These are phyloP conservation scores for Saururus chinensis DNA, from an alignment of 164 flowering plant species.

Conservation along the genomic window DNA sequence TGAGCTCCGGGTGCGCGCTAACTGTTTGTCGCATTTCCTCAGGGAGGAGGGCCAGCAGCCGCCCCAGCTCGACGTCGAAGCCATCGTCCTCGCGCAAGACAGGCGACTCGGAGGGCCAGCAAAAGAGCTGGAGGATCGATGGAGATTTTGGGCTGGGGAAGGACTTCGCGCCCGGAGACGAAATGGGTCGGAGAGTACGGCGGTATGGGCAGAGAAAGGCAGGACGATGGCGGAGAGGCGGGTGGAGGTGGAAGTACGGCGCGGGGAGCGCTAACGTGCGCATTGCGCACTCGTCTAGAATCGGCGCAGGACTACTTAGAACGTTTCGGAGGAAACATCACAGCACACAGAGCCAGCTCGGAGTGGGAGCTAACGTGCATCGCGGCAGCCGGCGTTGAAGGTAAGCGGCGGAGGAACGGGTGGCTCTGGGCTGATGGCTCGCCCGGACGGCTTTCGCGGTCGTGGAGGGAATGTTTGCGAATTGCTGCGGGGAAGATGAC, in stretches of 20 bases:
- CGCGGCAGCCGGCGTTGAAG: too few species aligned
- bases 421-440: neutral
- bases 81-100: conserved; percentile 15
- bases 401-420: neutral
- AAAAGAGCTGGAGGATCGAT: neutral
- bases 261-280: neutral
- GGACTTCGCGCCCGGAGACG: conserved; percentile 1
- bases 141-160: conserved; percentile 3
- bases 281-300: neutral
- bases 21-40: conserved; percentile 49
- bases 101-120: neutral
- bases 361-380: conserved; percentile 17
- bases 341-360: conserved; percentile 16
- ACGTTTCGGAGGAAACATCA: neutral
- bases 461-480: too few species aligned
- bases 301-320: neutral
- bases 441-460: too few species aligned
- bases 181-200: neutral
- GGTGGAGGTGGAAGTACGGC: neutral
- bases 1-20: conserved; percentile 50
- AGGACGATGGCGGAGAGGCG: neutral
- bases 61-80: conserved; percentile 48
- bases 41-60: conserved; percentile 63
- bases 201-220: neutral
- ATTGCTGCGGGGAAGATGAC: too few species aligned